Percentiles rank a stretch among this genome's conserved stretches.
These are phyloP conservation scores for Scheffersomyces lignicola DNA, from an alignment of 1,139 yeast species.

Conservation along the genomic window DNA sequence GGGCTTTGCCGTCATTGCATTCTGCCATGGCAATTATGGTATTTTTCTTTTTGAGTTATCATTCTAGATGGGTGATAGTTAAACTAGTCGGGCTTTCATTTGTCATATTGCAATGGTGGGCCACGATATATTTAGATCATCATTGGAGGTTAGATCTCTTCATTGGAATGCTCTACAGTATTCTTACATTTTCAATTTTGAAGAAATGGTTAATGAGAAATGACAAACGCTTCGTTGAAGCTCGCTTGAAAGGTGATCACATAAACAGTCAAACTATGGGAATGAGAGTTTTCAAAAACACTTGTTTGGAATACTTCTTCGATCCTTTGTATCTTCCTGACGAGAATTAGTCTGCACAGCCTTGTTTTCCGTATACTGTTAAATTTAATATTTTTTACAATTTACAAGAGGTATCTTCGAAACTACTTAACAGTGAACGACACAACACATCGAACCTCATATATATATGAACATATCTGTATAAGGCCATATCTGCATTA, in stretches of 20 bases:
- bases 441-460: conserved; percentile 1
- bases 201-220: conserved; percentile 21
- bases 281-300: conserved; percentile 55
- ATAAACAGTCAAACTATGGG: conserved; percentile 52
- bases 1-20: conserved; percentile 68
- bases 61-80: conserved; percentile 37
- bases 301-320: conserved; percentile 47
- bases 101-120: conserved; percentile 68
- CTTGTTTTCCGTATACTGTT: no score
- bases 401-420: no score
- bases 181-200: conserved; percentile 38
- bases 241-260: conserved; percentile 33
- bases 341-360: no score
- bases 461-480: background rate
- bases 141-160: conserved; percentile 66
- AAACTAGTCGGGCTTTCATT: conserved; percentile 34
- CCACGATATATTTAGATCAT: conserved; percentile 70
- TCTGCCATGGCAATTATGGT: conserved; percentile 63
- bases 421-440: no score
- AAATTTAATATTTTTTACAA: no score
- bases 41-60: conserved; percentile 46
- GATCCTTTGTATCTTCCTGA: conserved; percentile 38
- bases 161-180: conserved; percentile 52
- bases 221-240: conserved; percentile 28
- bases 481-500: no score